Percentiles rank a stretch among this genome's conserved stretches.
Evolutionary conservation across 306 rosid species (phyloP).

Genomic region (Vigna angularis): DNA sequence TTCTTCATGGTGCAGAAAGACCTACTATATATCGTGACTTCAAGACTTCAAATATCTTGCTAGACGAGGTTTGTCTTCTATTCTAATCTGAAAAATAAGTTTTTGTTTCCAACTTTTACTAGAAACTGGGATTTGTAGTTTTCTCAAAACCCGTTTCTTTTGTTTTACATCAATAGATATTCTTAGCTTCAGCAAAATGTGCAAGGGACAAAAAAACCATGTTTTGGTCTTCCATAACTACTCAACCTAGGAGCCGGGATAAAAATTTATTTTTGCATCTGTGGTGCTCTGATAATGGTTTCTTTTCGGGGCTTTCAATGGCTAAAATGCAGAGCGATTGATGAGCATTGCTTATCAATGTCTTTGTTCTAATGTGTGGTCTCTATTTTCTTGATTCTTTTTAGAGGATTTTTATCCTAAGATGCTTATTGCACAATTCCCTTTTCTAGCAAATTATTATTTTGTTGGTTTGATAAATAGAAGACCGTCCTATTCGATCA

Average conservation of each 20-base stretch:
- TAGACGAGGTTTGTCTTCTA: conserved; percentile 71
- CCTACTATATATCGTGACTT: conserved; percentile 97
- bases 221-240: conserved; percentile 19
- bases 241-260: conserved; percentile 17
- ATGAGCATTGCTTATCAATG: background rate
- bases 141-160: background rate
- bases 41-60: conserved; percentile 94
- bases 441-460: background rate
- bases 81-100: background rate
- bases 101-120: conserved; percentile 21
- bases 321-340: background rate
- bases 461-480: conserved; percentile 5
- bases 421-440: conserved; percentile 3
- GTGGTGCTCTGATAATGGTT: conserved; percentile 31
- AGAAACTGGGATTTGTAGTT: conserved; percentile 20
- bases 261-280: conserved; percentile 28
- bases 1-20: conserved; percentile 94
- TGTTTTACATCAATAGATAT: conserved; percentile 1
- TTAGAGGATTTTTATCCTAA: background rate
- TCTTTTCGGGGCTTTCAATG: conserved; percentile 12
- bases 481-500: conserved; percentile 2
- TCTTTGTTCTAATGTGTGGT: too few relatives aligned
- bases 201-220: background rate
- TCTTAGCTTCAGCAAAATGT: conserved; percentile 5
- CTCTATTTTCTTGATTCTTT: too few relatives aligned